Evolutionary conservation across 768 basidiomycete species (phyloP), one percentile per base, ranked within the genome.

Genomic region (Plicaturopsis crispa): DNA sequence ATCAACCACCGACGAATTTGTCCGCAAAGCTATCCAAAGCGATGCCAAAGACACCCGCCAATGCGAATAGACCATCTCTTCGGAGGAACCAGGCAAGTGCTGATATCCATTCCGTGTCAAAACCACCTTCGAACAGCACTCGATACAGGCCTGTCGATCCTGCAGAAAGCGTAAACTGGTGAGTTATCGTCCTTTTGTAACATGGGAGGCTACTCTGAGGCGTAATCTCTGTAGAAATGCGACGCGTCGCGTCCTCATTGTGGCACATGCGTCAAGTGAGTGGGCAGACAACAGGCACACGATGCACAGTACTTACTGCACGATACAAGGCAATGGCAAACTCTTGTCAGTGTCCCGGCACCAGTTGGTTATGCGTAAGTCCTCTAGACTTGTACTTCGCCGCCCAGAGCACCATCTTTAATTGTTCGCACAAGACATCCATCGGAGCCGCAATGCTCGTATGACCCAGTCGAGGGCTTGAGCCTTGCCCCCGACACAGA

Each of bases 181-280:
- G 61, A 42, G 80, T 64, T n/a, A n/a, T n/a, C n/a, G n/a, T n/a
- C n/a, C 28, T 38, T 11, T 39, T 16, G 24, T 20, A 22, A 12
- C 18, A 19, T 26, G 23, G 17, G 20, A 39, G 32, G 18, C 41
- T 24, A 36, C 16, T 24, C 45, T 38, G 43, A 40, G 36, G 36
- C 31, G 26, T 39, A 22, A 34, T 41, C 24, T 43, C 45, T 23
- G 19, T 49, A 90, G 86, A 89, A 88, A 83, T 91, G 87, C 48
- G 87, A 91, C 59, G 87, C 87, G 30, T 73, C 80, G 30, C 80
- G 88, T 45, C 87, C 87, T 10, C 84, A 89, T 55, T 91, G 87
- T 54, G 72, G 77, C 30, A 88, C 87, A 37, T 90, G 87, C 50
- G 73, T 86, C 43, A 88, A 82, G 85, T 86, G 48, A 51, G 78